These are phyloP conservation scores for Didymella lethalis DNA, from an alignment of 2,329 filamentous ascomycete genomes.

Conservation along the genomic window DNA sequence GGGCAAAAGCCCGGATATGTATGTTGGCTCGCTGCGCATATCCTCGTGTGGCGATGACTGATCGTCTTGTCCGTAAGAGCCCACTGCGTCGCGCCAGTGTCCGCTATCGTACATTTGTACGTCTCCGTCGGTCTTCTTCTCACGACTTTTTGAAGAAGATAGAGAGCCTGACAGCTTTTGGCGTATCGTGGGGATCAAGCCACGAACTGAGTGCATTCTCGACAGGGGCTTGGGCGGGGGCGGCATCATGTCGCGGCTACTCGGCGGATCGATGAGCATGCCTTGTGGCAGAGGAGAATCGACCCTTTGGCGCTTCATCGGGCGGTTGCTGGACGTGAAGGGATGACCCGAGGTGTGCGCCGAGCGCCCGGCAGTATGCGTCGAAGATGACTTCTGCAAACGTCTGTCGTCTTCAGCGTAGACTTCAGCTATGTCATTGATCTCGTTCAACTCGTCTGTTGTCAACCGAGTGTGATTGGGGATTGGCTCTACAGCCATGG, in stretches of 20 bases:
- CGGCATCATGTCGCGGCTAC: slow-evolving; percentile 50
- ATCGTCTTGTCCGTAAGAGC: background rate
- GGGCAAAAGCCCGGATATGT: slow-evolving; percentile 41
- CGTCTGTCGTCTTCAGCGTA: background rate
- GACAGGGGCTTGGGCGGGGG: slow-evolving; percentile 45
- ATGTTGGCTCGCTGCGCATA: slow-evolving; percentile 18
- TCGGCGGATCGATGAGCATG: slow-evolving; percentile 26
- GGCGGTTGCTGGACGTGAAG: slow-evolving; percentile 30
- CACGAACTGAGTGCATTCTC: slow-evolving; percentile 39
- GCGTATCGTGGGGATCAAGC: slow-evolving; percentile 34
- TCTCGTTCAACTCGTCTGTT: slow-evolving; percentile 20
- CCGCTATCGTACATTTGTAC: slow-evolving; percentile 22
- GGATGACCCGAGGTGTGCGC: slow-evolving; percentile 24
- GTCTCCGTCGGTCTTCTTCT: background rate
- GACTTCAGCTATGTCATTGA: slow-evolving; percentile 17
- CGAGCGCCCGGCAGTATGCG: slow-evolving; percentile 37
- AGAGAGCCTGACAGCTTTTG: slow-evolving; percentile 32
- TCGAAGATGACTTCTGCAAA: slow-evolving; percentile 32
- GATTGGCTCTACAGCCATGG: slow-evolving; percentile 39
- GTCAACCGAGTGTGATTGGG: slow-evolving; percentile 29
- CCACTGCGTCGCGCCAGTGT: slow-evolving; percentile 15
- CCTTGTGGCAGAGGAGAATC: slow-evolving; percentile 37
- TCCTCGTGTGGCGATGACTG: slow-evolving; percentile 9
- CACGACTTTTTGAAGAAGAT: slow-evolving; percentile 8
- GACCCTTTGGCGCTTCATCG: slow-evolving; percentile 44